These are phyloP conservation scores for Lactarius trivialis DNA, from an alignment of 768 basidiomycete genomes.

Conservation along the genomic window DNA sequence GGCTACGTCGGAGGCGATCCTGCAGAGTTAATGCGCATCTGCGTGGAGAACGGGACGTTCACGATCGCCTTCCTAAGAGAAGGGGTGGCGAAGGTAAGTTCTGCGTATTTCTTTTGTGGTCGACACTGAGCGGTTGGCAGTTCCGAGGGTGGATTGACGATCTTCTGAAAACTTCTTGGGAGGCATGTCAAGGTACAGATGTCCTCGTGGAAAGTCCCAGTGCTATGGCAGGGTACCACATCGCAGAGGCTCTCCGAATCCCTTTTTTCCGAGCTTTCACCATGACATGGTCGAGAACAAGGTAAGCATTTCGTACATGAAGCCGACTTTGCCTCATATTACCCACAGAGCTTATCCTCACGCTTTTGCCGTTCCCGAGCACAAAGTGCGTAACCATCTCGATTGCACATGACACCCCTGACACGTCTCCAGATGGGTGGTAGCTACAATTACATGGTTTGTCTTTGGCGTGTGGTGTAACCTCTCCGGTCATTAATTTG, in stretches of 20 bases:
- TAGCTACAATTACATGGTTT: slow-evolving; percentile 95
- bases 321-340: not conserved
- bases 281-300: slow-evolving; percentile 96
- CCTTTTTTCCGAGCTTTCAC: slow-evolving; percentile 96
- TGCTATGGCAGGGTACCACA: slow-evolving; percentile 96
- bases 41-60: slow-evolving; percentile 97
- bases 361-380: slow-evolving; percentile 95
- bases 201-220: slow-evolving; percentile 92
- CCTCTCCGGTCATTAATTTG: slow-evolving; percentile 6
- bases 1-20: slow-evolving; percentile 94
- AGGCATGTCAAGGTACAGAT: slow-evolving; percentile 92
- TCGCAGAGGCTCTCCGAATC: slow-evolving; percentile 88
- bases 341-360: slow-evolving; percentile 83
- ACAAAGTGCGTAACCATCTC: slow-evolving; percentile 49
- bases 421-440: slow-evolving; percentile 71
- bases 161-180: slow-evolving; percentile 90
- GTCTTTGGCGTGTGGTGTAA: slow-evolving; percentile 19
- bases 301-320: slow-evolving; percentile 35
- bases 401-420: not conserved
- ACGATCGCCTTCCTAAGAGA: slow-evolving; percentile 94
- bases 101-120: not conserved
- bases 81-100: slow-evolving; percentile 67
- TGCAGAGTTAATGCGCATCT: slow-evolving; percentile 95
- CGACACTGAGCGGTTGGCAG: slow-evolving; percentile 34
- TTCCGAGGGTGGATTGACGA: slow-evolving; percentile 99